A percentile compares a stretch with the other conserved stretches of the same genome.
phyloP scores from a whole-genome alignment of 75 land plant genomes.

The Cupressus sempervirens region DNA sequence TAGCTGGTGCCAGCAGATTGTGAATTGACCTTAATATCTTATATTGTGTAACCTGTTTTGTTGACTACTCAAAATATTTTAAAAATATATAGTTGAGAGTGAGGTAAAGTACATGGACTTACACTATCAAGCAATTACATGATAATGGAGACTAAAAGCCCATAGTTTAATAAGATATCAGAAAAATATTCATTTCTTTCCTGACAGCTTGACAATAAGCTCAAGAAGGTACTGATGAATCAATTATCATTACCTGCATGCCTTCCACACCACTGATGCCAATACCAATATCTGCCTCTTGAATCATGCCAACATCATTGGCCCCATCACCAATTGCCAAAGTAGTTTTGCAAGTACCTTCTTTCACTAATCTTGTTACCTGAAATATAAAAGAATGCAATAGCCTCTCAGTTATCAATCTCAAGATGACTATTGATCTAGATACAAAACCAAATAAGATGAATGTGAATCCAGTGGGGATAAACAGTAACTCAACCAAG shows the following conservation, averaged over 20 bases:
- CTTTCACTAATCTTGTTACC: constrained; percentile 72
- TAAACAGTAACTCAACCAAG: constrained; percentile 39
- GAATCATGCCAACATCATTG: constrained; percentile 93
- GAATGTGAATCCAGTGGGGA: not conserved
- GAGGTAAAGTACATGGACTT: not conserved
- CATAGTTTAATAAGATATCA: not conserved
- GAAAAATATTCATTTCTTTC: not conserved
- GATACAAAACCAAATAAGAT: constrained; percentile 3
- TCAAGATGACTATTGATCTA: not conserved
- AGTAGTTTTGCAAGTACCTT: constrained; percentile 61
- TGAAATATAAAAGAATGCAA: constrained; percentile 14
- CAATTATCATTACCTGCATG: constrained; percentile 60
- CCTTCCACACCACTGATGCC: constrained; percentile 91
- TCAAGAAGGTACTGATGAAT: not conserved
- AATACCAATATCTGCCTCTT: constrained; percentile 84
- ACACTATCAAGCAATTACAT: not conserved
- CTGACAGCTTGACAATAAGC: not conserved
- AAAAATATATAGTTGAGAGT: not conserved
- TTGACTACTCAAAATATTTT: too few species aligned
- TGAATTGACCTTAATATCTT: too few species aligned
- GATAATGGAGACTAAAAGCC: not conserved
- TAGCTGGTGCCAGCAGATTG: too few species aligned
- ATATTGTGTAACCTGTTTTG: too few species aligned
- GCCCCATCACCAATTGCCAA: constrained; percentile 87
- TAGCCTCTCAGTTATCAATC: not conserved